Base-by-base conservation (phyloP, 2,329 filamentous ascomycete species). In the Volutella citrinella region DNA sequence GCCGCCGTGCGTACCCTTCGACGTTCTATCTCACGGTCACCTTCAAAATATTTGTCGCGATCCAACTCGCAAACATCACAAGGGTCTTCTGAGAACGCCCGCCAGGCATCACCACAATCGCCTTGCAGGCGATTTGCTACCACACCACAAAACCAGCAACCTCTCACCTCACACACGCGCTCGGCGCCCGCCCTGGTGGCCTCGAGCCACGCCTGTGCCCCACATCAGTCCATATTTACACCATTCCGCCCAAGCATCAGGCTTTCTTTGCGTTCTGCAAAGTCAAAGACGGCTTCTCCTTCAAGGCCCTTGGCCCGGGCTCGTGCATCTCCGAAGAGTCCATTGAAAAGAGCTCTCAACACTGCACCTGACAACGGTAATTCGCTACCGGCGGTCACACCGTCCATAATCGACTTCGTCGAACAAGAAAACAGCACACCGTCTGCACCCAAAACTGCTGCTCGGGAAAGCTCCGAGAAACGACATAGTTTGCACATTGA, bases 21-120 rank as follows among this genome's bases (percentile, higher is more conserved):
- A 46, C 85, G 88, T 50, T 95, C 91, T 17, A 73, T 96, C 45
- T 96, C 90, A 37, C 79, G 89, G 52, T 96, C 91, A n/a, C 91
- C 91, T 10, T 95, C 91, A 19, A 95, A 93, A 61, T 91, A 93
- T 36, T 68, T 94, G 21, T 59, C 63, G 31, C 69, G 72, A 43
- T 60, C 66, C 27, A 61, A 61, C 27, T 74, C 73, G 1, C 66
- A 71, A 42, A 64, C 57, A 38, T 70, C 71, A 11, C 64, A 71
- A 22, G 64, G 59, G 37, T 68, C 70, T 11, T 64, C 70, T 11
- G 64, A 73, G 20, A 56, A 58, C 43, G 76, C 79, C 35, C 65
- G 68, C 27, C 59, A 58, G 32, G 51, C 54, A 16, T 64, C 63
- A 27, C 73, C 71, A 43, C 78, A 69, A 65, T 74, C 68, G 58